Conservation (phyloP, 352 stramenopile species). For the Phytopythium cucurbitacearum region DNA sequence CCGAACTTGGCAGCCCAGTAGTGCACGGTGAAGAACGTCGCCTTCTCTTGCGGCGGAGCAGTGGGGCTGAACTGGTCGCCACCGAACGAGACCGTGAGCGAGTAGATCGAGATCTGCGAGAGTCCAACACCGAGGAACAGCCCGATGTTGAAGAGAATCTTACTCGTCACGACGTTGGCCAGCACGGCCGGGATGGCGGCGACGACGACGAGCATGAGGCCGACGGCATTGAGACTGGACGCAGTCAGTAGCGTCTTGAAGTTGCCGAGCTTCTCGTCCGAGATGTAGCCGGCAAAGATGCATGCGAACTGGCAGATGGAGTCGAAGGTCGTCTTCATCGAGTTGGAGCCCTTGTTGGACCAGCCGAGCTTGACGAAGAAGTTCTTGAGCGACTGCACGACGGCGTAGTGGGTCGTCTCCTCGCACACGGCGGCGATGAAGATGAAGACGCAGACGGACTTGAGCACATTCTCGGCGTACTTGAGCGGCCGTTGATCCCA, state of each 20-base stretch:
- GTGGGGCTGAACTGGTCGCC: not conserved
- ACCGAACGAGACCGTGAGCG: constrained; percentile 34
- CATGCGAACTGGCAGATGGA: constrained; percentile 58
- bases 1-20: constrained; percentile 42
- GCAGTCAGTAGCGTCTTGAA: constrained; percentile 22
- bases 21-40: constrained; percentile 77
- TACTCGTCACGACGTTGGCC: constrained; percentile 16
- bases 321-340: constrained; percentile 63
- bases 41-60: constrained; percentile 23
- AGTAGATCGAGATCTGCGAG: constrained; percentile 44
- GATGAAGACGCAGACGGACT: constrained; percentile 44
- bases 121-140: constrained; percentile 49
- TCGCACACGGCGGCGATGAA: constrained; percentile 19
- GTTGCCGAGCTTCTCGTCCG: constrained; percentile 54
- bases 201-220: constrained; percentile 43
- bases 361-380: constrained; percentile 60
- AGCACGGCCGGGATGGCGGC: constrained; percentile 37
- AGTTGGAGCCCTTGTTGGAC: constrained; percentile 47
- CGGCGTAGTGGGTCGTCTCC: constrained; percentile 46
- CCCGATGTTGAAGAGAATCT: constrained; percentile 49
- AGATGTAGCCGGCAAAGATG: constrained; percentile 49
- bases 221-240: constrained; percentile 31
- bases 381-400: constrained; percentile 61
- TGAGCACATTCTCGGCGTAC: constrained; percentile 38
- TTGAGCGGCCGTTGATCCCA: constrained; percentile 34